Conservation (phyloP, 2,329 filamentous ascomycete genomes). For the Fusarium aywerte region DNA sequence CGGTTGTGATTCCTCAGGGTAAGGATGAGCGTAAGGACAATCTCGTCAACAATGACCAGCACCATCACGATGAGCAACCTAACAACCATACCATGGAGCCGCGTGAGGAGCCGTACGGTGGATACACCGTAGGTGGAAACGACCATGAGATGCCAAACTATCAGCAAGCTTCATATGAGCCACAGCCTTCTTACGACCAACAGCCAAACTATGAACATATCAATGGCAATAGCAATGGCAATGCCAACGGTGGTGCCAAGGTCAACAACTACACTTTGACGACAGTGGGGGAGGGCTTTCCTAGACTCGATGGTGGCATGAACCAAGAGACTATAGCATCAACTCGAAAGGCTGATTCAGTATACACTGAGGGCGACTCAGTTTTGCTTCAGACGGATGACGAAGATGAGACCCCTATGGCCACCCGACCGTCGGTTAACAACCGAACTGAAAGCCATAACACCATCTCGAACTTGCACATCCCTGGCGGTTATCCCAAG, state of each 20-base stretch:
- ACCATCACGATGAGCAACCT: conserved; percentile 13
- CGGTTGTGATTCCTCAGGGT: conserved; percentile 36
- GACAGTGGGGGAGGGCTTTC: conserved; percentile 42
- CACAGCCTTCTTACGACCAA: conserved; percentile 16
- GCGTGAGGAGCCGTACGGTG: conserved; percentile 14
- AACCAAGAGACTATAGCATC: conserved; percentile 14
- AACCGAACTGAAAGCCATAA: conserved; percentile 58
- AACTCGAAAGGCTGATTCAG: conserved; percentile 25
- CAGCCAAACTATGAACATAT: conserved; percentile 16
- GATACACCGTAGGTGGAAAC: conserved; percentile 11
- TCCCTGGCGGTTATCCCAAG: conserved; percentile 74
- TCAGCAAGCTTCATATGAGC: conserved; percentile 22
- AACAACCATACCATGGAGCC: conserved; percentile 20
- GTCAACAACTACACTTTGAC: conserved; percentile 31
- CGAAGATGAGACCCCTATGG: conserved; percentile 33
- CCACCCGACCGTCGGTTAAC: conserved; percentile 44
- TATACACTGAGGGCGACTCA: conserved; percentile 39
- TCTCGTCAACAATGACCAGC: conserved; percentile 12
- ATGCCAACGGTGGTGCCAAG: conserved; percentile 24
- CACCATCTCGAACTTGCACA: conserved; percentile 72
- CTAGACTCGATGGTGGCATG: conserved; percentile 31
- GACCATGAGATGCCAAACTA: conserved; percentile 9
- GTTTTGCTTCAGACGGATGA: conserved; percentile 40
- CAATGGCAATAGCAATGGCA: conserved; percentile 27
- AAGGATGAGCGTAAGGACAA: conserved; percentile 24